Conservation (phyloP, 345 rosid genomes). For the Reutealis trisperma region DNA sequence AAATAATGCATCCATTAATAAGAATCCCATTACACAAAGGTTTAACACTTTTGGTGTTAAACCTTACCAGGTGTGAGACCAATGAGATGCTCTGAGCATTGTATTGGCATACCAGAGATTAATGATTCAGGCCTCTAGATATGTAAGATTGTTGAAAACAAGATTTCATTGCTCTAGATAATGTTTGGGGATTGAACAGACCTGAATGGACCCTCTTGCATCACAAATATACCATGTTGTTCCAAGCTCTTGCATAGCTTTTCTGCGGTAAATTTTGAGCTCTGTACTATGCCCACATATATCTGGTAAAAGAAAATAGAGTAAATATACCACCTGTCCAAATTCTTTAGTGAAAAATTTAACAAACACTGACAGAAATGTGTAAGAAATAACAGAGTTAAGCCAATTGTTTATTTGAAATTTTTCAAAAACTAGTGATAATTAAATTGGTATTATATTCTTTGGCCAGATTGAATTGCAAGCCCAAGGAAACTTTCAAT, state of each 20-base stretch:
- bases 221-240: constrained; percentile 63
- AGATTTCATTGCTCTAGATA: not conserved
- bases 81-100: not conserved
- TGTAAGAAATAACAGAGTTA: not conserved
- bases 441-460: too few relatives aligned
- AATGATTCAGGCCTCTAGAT: not conserved
- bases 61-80: too few relatives aligned
- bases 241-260: constrained; percentile 63
- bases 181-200: constrained; percentile 20
- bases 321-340: not conserved
- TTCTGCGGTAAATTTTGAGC: constrained; percentile 49
- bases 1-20: not conserved
- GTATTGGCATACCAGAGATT: not conserved
- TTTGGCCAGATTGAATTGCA: not conserved
- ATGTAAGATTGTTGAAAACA: not conserved
- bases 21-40: not conserved
- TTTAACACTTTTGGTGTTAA: too few relatives aligned
- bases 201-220: constrained; percentile 63
- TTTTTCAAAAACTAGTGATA: not conserved
- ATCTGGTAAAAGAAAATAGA: constrained; percentile 38
- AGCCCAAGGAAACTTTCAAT: not conserved
- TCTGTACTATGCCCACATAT: constrained; percentile 54
- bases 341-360: not conserved
- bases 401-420: not conserved
- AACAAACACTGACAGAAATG: not conserved